Conservation (phyloP, 371 early-diverging fungal genomes). For the Mucor indicus region DNA sequence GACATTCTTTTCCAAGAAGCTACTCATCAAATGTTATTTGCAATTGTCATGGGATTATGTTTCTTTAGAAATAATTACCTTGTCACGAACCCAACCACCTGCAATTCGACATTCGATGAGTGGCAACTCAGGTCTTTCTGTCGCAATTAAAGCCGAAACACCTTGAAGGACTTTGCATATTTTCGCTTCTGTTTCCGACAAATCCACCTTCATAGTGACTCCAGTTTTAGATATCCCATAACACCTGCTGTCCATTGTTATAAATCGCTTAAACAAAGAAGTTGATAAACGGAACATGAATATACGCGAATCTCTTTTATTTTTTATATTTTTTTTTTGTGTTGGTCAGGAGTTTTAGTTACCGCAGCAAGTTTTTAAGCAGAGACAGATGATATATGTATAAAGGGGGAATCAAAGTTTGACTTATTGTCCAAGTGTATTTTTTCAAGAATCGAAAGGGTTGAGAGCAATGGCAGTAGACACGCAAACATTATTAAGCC, state of each 20-base stretch:
- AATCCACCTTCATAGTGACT: slow-evolving; percentile 30
- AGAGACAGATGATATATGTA: no score
- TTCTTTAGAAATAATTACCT: slow-evolving; percentile 47
- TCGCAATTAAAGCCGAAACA: slow-evolving; percentile 55
- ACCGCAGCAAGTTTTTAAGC: no score
- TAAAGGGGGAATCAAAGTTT: no score
- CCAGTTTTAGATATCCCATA: slow-evolving; percentile 43
- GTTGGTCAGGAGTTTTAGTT: no score
- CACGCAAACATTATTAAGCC: no score
- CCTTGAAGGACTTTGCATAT: slow-evolving; percentile 63
- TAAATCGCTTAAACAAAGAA: neutral
- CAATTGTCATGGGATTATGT: no score
- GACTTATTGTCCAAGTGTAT: no score
- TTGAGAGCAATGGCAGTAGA: no score
- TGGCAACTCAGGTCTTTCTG: slow-evolving; percentile 46
- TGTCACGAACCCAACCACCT: slow-evolving; percentile 99
- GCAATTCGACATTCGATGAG: slow-evolving; percentile 84
- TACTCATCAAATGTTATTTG: slow-evolving; percentile 15
- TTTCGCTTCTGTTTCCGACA: slow-evolving; percentile 55
- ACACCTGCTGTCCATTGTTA: slow-evolving; percentile 6
- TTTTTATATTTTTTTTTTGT: no score
- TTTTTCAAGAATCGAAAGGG: no score
- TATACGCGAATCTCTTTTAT: no score
- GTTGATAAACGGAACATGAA: slow-evolving; percentile 7
- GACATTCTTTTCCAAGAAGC: slow-evolving; percentile 84